Evolutionary conservation across 805 yeast species (phyloP).

Genomic region (Kockiozyma suomiensis): DNA sequence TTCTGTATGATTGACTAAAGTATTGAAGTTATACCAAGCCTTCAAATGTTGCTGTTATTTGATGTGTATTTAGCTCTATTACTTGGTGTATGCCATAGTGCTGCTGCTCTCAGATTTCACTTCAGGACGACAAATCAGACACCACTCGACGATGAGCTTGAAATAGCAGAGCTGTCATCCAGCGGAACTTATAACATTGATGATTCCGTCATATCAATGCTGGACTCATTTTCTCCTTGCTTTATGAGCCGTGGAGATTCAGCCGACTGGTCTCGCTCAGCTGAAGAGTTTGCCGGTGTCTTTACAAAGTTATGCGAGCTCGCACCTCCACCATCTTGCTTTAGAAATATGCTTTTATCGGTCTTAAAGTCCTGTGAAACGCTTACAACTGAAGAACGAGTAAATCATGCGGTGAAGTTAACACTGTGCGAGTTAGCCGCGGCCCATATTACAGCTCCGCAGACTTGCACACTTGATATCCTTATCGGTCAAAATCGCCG

Average conservation of each 20-base stretch:
- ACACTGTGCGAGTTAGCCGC: slow-evolving; percentile 33
- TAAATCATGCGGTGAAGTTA: slow-evolving; percentile 20
- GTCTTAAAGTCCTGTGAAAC: slow-evolving; percentile 24
- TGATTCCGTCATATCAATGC: background rate
- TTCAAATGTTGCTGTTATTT: too few species aligned
- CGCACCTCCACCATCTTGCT: slow-evolving; percentile 32
- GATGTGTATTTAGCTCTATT: background rate
- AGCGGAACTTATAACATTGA: background rate
- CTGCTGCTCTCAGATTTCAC: background rate
- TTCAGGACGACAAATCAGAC: background rate
- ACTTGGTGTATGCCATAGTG: background rate
- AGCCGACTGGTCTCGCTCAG: background rate
- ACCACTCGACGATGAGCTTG: background rate
- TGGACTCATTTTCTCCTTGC: slow-evolving; percentile 2
- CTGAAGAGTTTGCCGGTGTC: background rate
- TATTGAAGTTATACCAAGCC: background rate
- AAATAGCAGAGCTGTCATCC: background rate
- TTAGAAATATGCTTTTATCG: slow-evolving; percentile 20
- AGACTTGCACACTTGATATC: slow-evolving; percentile 3
- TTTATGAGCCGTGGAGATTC: background rate
- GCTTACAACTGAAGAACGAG: slow-evolving; percentile 24
- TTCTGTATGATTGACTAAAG: too few species aligned
- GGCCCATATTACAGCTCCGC: slow-evolving; percentile 25
- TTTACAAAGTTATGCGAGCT: slow-evolving; percentile 24
- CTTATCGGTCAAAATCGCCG: background rate